A percentile compares a stretch with the other conserved stretches of the same genome.
Evolutionary conservation across 441 rosid genomes (phyloP).

Genomic region (Populus hybrid): DNA sequence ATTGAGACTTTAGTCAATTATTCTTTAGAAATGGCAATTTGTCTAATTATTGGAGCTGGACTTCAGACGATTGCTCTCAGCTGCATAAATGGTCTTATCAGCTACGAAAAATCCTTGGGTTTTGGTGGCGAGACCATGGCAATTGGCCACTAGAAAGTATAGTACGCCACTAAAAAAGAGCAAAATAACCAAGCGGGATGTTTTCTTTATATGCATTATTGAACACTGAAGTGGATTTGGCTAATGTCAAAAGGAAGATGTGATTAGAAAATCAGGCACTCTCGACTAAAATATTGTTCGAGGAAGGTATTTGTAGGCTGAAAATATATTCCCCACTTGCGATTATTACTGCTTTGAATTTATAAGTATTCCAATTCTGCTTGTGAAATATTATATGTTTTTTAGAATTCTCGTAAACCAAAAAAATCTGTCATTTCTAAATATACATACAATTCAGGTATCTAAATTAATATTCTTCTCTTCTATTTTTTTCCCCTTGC

Average conservation of each 20-base stretch:
- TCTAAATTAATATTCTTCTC: too few relatives aligned
- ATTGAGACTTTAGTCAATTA: too few relatives aligned
- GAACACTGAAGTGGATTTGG: constrained; percentile 9
- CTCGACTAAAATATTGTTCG: neutral
- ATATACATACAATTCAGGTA: too few relatives aligned
- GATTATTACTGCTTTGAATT: neutral
- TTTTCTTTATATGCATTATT: constrained; percentile 7
- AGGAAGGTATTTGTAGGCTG: neutral
- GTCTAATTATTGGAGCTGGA: too few relatives aligned
- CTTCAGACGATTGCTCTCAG: neutral
- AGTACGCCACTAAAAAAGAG: neutral
- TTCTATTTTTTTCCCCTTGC: too few relatives aligned
- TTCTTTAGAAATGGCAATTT: too few relatives aligned
- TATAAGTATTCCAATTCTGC: too few relatives aligned
- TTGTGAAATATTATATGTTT: too few relatives aligned
- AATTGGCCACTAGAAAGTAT: neutral
- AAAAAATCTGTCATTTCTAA: too few relatives aligned
- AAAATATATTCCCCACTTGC: neutral
- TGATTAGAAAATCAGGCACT: neutral
- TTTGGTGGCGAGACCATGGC: neutral
- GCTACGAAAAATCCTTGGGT: neutral
- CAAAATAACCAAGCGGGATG: neutral
- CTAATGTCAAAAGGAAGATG: constrained; percentile 6
- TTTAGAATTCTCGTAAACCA: too few relatives aligned
- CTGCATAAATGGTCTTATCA: neutral